Evolutionary conservation across 1,284 basidiomycete genomes (phyloP), one percentile per base, ranked within the genome.

Genomic region (Cryptococcus sp.): DNA sequence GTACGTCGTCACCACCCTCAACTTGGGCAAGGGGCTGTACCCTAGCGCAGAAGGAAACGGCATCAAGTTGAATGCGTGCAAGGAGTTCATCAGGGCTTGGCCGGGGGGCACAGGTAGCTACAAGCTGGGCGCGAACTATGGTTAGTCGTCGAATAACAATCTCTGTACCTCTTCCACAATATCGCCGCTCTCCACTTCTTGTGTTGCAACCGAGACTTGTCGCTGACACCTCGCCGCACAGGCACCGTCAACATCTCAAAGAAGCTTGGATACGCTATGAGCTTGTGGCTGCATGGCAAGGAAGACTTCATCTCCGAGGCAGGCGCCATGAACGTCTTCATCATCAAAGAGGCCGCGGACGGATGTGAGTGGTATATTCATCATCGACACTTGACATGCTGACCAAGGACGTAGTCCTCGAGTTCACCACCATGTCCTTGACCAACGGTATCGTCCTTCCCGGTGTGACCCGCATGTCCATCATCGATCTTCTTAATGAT

Each of bases 61-160:
- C 2, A 55, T 77, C 38, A 67, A 66, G 51, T 61, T 78, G 35
- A 70, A 76, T 53, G 74, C 76, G 2, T 72, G 69, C 58, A 71
- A 67, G 49, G 58, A 78, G 54, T 74, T 62, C 59, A 75, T 76
- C 60, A 65, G 74, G 59, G 76, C 76, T 52, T 78, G 74, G 74
- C 72, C 74, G 8, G 73, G 74, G 64, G 76, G 74, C 48, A 73
- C 71, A 17, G 74, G 74, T 22, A 67, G 62, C 47, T 78, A 70
- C 67, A 76, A 76, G 68, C 64, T 78, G 40, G 76, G 76, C 19
- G 76, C 76, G 25, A 76, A 78, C 61, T 76, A 76, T 60, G 72
- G 73, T 73, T 50, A 60, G 68, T 62, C 17, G 19, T 45, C 17
- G 8, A 5, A 10, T 10, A 8, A 35, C 30, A 7, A 20, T 16